phyloP scores from a whole-genome alignment of 139 green algal species.

The Chlorella sp. region DNA sequence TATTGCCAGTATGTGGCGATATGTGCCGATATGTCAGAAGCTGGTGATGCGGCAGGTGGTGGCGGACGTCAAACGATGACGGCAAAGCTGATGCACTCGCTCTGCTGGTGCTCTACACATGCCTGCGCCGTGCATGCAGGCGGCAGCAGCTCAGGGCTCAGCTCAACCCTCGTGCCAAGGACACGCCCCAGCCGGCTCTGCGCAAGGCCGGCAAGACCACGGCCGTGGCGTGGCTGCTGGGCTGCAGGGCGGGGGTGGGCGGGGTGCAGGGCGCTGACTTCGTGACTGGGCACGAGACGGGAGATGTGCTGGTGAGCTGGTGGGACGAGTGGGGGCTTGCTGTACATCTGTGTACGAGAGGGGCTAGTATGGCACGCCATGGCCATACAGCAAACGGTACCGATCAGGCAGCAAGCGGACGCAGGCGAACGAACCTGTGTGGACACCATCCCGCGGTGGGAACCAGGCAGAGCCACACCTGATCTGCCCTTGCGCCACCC shows the following conservation, averaged over 20 bases:
- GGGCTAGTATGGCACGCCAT: no score
- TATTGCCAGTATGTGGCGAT: no score
- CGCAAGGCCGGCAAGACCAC: background rate
- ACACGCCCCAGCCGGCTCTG: background rate
- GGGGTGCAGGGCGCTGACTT: background rate
- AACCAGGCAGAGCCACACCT: background rate
- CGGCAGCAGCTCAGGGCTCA: background rate
- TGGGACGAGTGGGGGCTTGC: background rate
- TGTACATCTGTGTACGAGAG: background rate
- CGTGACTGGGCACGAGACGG: background rate
- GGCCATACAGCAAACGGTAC: no score
- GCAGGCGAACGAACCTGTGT: background rate
- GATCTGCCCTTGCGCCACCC: no score
- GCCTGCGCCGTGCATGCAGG: background rate
- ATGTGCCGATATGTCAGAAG: no score
- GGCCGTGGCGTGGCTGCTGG: background rate
- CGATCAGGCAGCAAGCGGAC: background rate
- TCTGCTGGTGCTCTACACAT: no score
- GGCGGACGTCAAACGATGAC: no score
- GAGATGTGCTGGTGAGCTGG: constrained; percentile 2
- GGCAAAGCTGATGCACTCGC: no score
- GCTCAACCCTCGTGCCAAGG: constrained; percentile 4
- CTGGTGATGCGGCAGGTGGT: no score
- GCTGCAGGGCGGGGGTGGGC: background rate
- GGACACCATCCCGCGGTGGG: background rate